Evolutionary conservation across 345 rosid genomes (phyloP).

Genomic region (Brassica rapa): DNA sequence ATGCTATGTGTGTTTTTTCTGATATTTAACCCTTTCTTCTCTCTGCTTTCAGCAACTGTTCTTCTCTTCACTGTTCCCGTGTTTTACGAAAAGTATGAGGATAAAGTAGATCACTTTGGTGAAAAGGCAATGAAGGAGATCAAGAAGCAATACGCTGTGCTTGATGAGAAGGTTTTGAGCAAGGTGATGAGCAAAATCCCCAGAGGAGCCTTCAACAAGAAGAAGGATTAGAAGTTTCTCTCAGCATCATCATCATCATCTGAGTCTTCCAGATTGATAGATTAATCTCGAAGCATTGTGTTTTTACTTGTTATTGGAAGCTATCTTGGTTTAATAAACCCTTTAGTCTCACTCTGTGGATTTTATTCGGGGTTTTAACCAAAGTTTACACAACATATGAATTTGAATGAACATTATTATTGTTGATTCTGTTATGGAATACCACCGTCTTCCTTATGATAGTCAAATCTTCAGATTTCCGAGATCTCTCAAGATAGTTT

Average conservation of each 20-base stretch:
- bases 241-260: conserved; percentile 15
- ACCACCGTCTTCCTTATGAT: not conserved
- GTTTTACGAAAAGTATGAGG: conserved; percentile 85
- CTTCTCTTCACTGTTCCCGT: conserved; percentile 79
- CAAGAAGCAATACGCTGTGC: conserved; percentile 74
- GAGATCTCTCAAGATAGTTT: not conserved
- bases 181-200: conserved; percentile 93
- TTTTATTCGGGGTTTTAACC: conserved; percentile 24
- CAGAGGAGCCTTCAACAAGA: conserved; percentile 66
- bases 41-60: conserved; percentile 57
- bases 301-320: conserved; percentile 16
- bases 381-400: conserved; percentile 39
- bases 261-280: conserved; percentile 20
- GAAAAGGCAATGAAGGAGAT: conserved; percentile 72
- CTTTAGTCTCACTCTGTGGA: conserved; percentile 15
- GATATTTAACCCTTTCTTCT: not conserved
- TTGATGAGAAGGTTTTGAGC: conserved; percentile 84
- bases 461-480: not conserved
- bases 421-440: not conserved
- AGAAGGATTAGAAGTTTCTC: conserved; percentile 50
- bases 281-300: conserved; percentile 16
- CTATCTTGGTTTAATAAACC: conserved; percentile 25
- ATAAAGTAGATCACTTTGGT: conserved; percentile 70
- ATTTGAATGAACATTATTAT: conserved; percentile 19
- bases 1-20: not conserved